A percentile compares a stretch with the other conserved stretches of the same genome.
Evolutionary conservation across 768 basidiomycete species (phyloP).

Genomic region (Lyophyllum semitale): DNA sequence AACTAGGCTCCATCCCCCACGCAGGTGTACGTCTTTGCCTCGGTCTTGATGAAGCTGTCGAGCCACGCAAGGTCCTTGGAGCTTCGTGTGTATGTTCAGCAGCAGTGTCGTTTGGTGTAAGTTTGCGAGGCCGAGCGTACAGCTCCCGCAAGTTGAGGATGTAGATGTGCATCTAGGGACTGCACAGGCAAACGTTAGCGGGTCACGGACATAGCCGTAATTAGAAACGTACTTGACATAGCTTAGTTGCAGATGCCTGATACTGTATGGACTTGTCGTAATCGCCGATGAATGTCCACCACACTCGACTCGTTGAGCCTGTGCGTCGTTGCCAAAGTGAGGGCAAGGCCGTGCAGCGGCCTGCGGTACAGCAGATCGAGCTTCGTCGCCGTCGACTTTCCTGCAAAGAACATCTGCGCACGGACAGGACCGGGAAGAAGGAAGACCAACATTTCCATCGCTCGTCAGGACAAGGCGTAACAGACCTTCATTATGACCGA

Average conservation of each 20-base stretch:
- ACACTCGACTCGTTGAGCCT: constrained; percentile 70
- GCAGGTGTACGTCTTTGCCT: constrained; percentile 60
- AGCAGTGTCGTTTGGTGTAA: constrained; percentile 96
- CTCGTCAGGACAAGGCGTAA: constrained; percentile 77
- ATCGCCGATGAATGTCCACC: constrained; percentile 86
- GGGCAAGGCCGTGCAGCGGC: constrained; percentile 75
- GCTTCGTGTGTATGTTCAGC: constrained; percentile 96
- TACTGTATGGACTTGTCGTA: constrained; percentile 92
- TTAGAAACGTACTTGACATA: constrained; percentile 89
- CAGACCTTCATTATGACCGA: too few species aligned
- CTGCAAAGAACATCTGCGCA: constrained; percentile 34
- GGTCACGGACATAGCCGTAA: background rate
- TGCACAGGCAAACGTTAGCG: constrained; percentile 28
- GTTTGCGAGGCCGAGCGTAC: constrained; percentile 89
- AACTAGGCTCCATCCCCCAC: constrained; percentile 62
- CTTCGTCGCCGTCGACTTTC: constrained; percentile 83
- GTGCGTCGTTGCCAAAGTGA: constrained; percentile 82
- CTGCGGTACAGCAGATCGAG: constrained; percentile 84
- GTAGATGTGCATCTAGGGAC: constrained; percentile 97
- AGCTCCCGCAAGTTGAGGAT: constrained; percentile 97
- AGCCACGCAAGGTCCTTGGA: constrained; percentile 87
- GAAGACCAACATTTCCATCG: constrained; percentile 65
- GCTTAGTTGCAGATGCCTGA: constrained; percentile 87
- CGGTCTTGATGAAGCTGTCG: constrained; percentile 90
- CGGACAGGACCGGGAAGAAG: background rate